These are phyloP conservation scores for Phytophthora fragariaefolia DNA, from an alignment of 352 stramenopile species.

Conservation along the genomic window DNA sequence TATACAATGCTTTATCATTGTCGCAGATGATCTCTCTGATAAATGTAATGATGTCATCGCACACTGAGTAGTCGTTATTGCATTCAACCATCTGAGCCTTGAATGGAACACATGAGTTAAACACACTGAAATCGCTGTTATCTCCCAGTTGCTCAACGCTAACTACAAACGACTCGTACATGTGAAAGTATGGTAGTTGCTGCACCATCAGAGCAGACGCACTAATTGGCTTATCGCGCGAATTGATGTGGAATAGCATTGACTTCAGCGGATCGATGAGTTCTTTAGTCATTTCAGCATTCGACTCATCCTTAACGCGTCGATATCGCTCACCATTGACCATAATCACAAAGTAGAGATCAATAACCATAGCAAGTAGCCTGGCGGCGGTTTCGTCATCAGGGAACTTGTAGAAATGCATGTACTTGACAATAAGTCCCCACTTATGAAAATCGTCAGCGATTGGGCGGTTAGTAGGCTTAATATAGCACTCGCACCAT, in stretches of 20 bases:
- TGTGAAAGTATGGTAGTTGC: background rate
- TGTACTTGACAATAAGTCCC: background rate
- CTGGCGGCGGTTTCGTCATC: background rate
- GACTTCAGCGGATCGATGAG: background rate
- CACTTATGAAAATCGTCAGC: background rate
- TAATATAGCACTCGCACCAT: background rate
- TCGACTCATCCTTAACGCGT: background rate
- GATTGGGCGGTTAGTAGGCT: background rate
- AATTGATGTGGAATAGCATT: background rate
- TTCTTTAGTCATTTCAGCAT: slow-evolving; percentile 1
- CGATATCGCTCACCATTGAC: background rate
- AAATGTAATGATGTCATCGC: background rate
- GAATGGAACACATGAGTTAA: background rate
- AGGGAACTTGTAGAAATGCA: background rate
- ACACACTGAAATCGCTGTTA: background rate
- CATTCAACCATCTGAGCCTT: background rate
- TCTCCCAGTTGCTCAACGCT: background rate
- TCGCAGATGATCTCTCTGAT: background rate
- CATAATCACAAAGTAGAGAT: background rate
- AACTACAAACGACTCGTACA: background rate
- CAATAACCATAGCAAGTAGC: background rate
- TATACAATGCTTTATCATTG: background rate
- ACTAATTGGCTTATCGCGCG: background rate
- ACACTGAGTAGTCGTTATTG: background rate
- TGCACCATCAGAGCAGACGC: background rate